These are phyloP conservation scores for Pyrrhoderma lamaoense DNA, from an alignment of 1,284 basidiomycete genomes.

Conservation along the genomic window DNA sequence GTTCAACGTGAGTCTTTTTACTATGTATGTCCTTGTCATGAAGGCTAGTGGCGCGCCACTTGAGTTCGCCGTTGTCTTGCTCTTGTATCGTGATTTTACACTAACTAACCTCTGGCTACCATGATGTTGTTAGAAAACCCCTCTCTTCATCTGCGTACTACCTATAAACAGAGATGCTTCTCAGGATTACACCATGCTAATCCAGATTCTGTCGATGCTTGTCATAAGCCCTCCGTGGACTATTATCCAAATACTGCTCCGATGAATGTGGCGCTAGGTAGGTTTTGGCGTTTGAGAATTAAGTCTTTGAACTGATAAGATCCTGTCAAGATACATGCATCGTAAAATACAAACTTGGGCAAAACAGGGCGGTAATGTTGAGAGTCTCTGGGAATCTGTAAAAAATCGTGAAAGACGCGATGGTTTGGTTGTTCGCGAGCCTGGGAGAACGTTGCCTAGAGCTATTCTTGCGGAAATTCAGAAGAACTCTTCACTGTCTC, in stretches of 20 bases:
- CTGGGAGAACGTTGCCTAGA: conserved; percentile 12
- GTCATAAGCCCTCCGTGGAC: conserved; percentile 72
- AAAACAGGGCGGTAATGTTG: conserved; percentile 50
- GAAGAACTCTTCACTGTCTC: conserved; percentile 2
- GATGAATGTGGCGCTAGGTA: conserved; percentile 69
- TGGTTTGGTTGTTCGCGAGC: conserved; percentile 47
- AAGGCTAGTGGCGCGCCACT: not conserved
- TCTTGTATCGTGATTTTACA: not conserved
- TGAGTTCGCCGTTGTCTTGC: not conserved
- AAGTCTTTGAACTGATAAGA: not conserved
- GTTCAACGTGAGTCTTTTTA: conserved; percentile 48
- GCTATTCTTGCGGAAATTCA: conserved; percentile 10
- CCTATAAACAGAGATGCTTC: conserved; percentile 72
- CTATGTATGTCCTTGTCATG: not conserved
- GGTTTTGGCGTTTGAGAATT: not conserved
- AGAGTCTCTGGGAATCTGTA: conserved; percentile 62
- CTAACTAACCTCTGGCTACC: no score
- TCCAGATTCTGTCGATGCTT: conserved; percentile 55
- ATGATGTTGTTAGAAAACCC: conserved; percentile 44
- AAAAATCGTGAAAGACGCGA: conserved; percentile 60
- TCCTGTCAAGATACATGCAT: conserved; percentile 38
- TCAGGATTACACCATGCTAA: conserved; percentile 54
- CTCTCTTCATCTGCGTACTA: conserved; percentile 53
- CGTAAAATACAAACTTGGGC: conserved; percentile 52
- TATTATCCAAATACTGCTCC: conserved; percentile 80